Conservation (phyloP, 192 early-diverging fungal genomes). For the Gonapodya prolifera region DNA sequence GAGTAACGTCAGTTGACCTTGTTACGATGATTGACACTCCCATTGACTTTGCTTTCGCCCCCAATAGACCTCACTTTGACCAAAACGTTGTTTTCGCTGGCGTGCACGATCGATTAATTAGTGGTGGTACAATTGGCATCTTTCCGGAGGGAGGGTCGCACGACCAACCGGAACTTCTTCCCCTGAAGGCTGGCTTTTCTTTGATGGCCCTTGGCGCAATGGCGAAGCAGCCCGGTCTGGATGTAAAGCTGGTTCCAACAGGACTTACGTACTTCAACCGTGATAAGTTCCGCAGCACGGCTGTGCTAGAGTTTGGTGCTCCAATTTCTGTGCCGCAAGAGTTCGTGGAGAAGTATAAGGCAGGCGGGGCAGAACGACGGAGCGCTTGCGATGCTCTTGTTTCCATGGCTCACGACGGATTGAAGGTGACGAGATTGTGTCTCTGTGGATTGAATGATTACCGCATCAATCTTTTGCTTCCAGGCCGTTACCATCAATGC, state of each 20-base stretch:
- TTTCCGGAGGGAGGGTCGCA: slow-evolving; percentile 96
- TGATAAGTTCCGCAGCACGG: slow-evolving; percentile 78
- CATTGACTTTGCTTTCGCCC: background rate
- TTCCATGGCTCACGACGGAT: slow-evolving; percentile 57
- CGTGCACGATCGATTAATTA: slow-evolving; percentile 66
- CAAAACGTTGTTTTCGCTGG: slow-evolving; percentile 74
- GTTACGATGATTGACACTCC: background rate
- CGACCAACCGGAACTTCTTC: slow-evolving; percentile 90
- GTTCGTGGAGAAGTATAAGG: slow-evolving; percentile 68
- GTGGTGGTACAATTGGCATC: slow-evolving; percentile 76
- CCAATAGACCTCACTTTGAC: slow-evolving; percentile 63
- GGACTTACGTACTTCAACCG: slow-evolving; percentile 13
- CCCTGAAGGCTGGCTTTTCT: slow-evolving; percentile 67
- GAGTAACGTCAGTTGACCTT: slow-evolving; percentile 38
- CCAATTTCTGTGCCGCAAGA: slow-evolving; percentile 68
- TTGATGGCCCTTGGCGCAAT: slow-evolving; percentile 82
- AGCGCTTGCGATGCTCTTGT: slow-evolving; percentile 69
- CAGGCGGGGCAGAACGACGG: slow-evolving; percentile 71
- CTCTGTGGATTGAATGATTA: no score
- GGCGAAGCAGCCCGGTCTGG: slow-evolving; percentile 63
- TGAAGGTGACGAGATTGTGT: no score
- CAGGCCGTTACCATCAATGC: slow-evolving; percentile 86
- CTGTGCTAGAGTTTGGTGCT: slow-evolving; percentile 94
- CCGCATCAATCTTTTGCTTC: no score
- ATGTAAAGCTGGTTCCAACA: slow-evolving; percentile 87